Evolutionary conservation across 148 eudicot genomes (phyloP).

Genomic region (Hydrangea macrophylla): DNA sequence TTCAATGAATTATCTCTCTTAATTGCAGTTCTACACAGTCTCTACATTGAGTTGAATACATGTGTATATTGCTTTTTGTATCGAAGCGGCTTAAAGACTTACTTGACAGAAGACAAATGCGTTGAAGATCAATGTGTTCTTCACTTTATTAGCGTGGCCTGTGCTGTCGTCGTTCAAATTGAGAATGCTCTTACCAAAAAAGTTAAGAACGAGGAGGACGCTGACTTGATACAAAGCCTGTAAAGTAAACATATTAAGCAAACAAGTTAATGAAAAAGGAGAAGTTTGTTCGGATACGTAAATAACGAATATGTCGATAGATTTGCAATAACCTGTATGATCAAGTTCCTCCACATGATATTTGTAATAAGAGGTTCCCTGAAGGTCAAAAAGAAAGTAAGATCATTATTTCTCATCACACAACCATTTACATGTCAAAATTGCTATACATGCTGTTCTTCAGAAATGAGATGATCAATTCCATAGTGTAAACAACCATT

Average conservation of each 20-base stretch:
- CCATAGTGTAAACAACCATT: too few relatives aligned
- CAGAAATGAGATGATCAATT: too few relatives aligned
- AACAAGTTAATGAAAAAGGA: background rate
- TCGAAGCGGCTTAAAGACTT: conserved; percentile 23
- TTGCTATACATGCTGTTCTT: background rate
- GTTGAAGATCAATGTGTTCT: conserved; percentile 80
- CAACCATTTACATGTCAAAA: background rate
- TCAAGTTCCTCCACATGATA: conserved; percentile 95
- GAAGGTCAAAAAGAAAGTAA: conserved; percentile 16
- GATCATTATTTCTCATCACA: background rate
- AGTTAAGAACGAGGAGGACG: conserved; percentile 71
- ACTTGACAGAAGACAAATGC: conserved; percentile 89
- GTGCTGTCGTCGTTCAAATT: conserved; percentile 31
- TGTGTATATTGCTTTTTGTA: background rate
- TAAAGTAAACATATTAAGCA: conserved; percentile 7
- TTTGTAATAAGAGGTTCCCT: conserved; percentile 98
- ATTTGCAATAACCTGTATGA: conserved; percentile 60
- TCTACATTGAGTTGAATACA: too few relatives aligned
- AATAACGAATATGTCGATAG: background rate
- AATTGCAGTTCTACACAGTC: background rate
- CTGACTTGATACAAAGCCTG: conserved; percentile 87
- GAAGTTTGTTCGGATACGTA: background rate
- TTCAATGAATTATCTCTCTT: background rate
- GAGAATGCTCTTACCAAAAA: conserved; percentile 46
- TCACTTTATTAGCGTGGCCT: conserved; percentile 58